Base-by-base conservation (phyloP, 2,329 filamentous ascomycete genomes). In the Ascochyta fabae region DNA sequence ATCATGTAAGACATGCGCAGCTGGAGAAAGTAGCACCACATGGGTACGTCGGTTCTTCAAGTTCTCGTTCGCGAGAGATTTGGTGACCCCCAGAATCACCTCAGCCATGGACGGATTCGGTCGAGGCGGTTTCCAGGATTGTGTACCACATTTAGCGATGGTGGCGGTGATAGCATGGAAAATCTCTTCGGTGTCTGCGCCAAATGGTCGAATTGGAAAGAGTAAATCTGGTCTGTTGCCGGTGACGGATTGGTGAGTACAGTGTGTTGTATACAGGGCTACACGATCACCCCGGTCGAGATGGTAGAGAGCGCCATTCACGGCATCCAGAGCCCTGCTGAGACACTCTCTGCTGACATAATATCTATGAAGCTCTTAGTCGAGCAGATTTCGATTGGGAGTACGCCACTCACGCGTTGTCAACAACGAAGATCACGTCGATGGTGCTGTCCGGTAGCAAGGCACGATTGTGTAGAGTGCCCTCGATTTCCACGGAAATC, bases 381-480 rank as follows among this genome's bases (percentile, higher is more conserved):
- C 6, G 23, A 5, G 29, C 29, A 31, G 29, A 13, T 33, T 19
- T 23, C 8, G 12, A 13, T 31, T 15, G 29, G 29, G 29, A 13
- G 29, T 6, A 31, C 8, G 6, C 15, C 33, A 51, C 55, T 58
- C 60, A 76, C 73, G 72, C 70, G 46, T 76, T 77, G 54, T 78
- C 75, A 31, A 78, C 59, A 19, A 78, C 55, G 22, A 77, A 64
- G 6, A 75, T 57, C 4, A 76, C 53, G 59, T 77, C 74, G 16
- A 77, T 57, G 7, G 55, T 57, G 4, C 49, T 44, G 24, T 69
- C 52, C 7, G 46, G 40, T 34, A 67, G 58, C 24, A 50, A 13
- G 15, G 50, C 56, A 5, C 61, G 60, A 31, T 70, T 66, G 53
- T 73, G 62, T 4, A 70, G 48, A 10, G 64, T 59, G 10, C 69